phyloP scores from a whole-genome alignment of 805 yeast genomes.

The Cyberlindnera maclurae region DNA sequence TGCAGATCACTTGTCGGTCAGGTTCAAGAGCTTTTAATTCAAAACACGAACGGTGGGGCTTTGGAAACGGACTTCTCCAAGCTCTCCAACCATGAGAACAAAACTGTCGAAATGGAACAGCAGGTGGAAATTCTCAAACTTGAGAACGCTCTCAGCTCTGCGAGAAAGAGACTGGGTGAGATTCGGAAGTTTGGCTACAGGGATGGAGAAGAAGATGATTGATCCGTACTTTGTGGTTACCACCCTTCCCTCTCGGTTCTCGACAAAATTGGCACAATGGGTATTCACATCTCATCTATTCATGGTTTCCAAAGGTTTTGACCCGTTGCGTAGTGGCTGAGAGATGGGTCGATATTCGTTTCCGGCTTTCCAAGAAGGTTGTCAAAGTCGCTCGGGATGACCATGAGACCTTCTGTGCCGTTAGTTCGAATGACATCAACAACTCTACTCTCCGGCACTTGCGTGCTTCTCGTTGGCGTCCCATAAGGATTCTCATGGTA shows the following conservation, averaged over 20 bases:
- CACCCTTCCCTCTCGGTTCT: no score
- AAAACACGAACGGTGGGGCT: constrained; percentile 25
- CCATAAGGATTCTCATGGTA: background rate
- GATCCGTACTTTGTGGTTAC: no score
- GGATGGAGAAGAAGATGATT: constrained; percentile 45
- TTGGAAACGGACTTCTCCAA: constrained; percentile 57
- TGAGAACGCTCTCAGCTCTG: constrained; percentile 62
- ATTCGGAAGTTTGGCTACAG: constrained; percentile 73
- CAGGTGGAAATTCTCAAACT: constrained; percentile 83
- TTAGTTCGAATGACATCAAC: constrained; percentile 1
- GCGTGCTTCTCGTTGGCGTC: no score
- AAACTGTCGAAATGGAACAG: constrained; percentile 85
- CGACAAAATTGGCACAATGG: no score
- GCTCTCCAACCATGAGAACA: constrained; percentile 70
- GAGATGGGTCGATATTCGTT: no score
- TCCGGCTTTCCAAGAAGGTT: no score
- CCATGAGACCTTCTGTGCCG: no score
- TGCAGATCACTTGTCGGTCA: constrained; percentile 65
- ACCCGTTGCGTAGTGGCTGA: no score
- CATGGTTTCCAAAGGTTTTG: background rate
- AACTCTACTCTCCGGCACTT: background rate
- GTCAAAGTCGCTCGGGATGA: no score
- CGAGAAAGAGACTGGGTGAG: constrained; percentile 78
- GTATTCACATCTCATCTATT: background rate
- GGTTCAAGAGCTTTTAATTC: constrained; percentile 53